phyloP scores from a whole-genome alignment of 176 grass and related monocot species.

The Oryza meyeriana region DNA sequence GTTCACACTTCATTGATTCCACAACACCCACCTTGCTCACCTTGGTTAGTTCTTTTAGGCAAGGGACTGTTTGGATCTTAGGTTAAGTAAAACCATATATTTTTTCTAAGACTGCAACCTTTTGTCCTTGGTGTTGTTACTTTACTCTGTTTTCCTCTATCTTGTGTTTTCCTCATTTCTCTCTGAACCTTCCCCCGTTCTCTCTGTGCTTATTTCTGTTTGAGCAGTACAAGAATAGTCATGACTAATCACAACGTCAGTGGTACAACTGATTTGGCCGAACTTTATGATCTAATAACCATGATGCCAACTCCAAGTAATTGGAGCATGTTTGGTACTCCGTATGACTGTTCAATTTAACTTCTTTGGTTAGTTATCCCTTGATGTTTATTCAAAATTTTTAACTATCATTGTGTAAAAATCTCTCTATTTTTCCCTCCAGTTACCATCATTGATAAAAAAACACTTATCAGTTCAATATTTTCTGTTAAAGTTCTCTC shows the following conservation, averaged over 20 bases:
- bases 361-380: background rate
- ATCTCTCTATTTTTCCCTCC: background rate
- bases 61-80: too few species aligned
- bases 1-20: background rate
- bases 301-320: background rate
- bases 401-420: background rate
- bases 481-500: background rate
- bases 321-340: background rate
- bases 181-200: background rate
- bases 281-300: too few species aligned
- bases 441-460: background rate
- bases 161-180: background rate
- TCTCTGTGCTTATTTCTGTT: background rate
- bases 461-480: background rate
- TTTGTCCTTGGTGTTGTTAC: background rate
- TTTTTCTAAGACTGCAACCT: background rate
- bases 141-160: background rate
- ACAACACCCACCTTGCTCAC: background rate
- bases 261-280: background rate
- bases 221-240: background rate
- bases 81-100: too few species aligned
- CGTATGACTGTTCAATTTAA: background rate
- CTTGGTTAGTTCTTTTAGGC: background rate
- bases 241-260: background rate
- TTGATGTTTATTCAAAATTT: conserved; percentile 9